Evolutionary conservation across 2,329 filamentous ascomycete species (phyloP).

Genomic region (Talaromyces sp.): DNA sequence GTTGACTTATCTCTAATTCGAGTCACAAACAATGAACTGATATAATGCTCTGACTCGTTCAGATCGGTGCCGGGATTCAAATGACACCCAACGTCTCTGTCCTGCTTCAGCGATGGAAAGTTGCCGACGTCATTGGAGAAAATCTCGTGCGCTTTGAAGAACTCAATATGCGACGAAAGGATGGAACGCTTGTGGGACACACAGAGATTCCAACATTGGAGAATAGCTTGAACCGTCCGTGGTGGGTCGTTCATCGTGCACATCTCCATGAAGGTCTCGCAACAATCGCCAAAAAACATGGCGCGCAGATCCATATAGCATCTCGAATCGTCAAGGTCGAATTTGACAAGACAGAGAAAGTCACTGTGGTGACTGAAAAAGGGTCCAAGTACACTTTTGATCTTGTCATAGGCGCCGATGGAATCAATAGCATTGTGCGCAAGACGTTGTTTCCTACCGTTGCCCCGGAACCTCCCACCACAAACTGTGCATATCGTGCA

Average conservation of each 20-base stretch:
- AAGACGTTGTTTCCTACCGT: conserved; percentile 38
- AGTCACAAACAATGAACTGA: background rate
- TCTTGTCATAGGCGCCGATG: conserved; percentile 39
- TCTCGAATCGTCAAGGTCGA: conserved; percentile 31
- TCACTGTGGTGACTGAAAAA: conserved; percentile 25
- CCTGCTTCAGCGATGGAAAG: conserved; percentile 35
- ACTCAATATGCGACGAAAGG: conserved; percentile 34
- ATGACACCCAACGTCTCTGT: conserved; percentile 39
- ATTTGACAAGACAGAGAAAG: conserved; percentile 19
- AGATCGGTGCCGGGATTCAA: conserved; percentile 33
- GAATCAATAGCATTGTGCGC: conserved; percentile 36
- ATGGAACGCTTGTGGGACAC: conserved; percentile 34
- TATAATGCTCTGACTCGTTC: background rate
- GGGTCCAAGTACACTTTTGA: conserved; percentile 26
- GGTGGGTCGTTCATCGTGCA: conserved; percentile 46
- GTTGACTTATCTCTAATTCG: background rate
- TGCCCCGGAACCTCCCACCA: conserved; percentile 33
- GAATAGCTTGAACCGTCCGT: conserved; percentile 28
- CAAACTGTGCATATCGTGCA: conserved; percentile 43
- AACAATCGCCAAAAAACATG: conserved; percentile 33
- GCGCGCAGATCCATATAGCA: conserved; percentile 33
- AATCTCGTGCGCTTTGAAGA: conserved; percentile 38
- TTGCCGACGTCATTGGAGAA: conserved; percentile 35
- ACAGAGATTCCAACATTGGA: conserved; percentile 30
- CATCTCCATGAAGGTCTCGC: conserved; percentile 43